These are phyloP conservation scores for Syzygium oleosum DNA, from an alignment of 345 rosid species.

Conservation along the genomic window DNA sequence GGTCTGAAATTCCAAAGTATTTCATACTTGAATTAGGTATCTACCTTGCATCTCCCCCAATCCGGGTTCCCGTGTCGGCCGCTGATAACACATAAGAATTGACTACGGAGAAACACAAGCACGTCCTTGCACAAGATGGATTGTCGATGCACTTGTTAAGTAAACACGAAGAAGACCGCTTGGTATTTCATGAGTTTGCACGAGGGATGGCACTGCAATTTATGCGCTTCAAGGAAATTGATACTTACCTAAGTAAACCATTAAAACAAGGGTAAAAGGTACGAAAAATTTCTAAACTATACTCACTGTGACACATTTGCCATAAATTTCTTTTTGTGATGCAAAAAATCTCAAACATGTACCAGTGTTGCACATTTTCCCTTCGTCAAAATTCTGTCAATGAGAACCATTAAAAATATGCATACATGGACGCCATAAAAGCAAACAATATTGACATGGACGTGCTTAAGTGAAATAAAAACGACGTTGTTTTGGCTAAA, in stretches of 20 bases:
- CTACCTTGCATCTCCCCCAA: neutral
- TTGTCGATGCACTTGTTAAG: neutral
- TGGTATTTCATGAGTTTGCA: neutral
- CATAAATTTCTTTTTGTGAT: too few species aligned
- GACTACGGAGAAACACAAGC: neutral
- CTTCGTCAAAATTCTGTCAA: too few species aligned
- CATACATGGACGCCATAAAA: too few species aligned
- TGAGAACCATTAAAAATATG: too few species aligned
- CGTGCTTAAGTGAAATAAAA: too few species aligned
- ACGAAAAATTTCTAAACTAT: too few species aligned
- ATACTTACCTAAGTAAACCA: neutral
- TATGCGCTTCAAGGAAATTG: neutral
- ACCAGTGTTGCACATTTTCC: too few species aligned
- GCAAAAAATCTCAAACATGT: too few species aligned
- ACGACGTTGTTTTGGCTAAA: too few species aligned
- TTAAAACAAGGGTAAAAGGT: neutral
- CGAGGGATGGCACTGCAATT: neutral
- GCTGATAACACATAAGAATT: neutral
- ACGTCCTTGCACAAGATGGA: neutral
- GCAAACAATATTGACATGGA: too few species aligned
- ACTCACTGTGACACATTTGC: too few species aligned
- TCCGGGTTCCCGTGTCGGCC: neutral
- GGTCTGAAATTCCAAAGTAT: neutral
- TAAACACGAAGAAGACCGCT: neutral
- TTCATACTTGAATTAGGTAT: neutral